A percentile compares a stretch with the other conserved stretches of the same genome.
These are phyloP conservation scores for Penicillium freii DNA, from an alignment of 2,329 filamentous ascomycete genomes.

Conservation along the genomic window DNA sequence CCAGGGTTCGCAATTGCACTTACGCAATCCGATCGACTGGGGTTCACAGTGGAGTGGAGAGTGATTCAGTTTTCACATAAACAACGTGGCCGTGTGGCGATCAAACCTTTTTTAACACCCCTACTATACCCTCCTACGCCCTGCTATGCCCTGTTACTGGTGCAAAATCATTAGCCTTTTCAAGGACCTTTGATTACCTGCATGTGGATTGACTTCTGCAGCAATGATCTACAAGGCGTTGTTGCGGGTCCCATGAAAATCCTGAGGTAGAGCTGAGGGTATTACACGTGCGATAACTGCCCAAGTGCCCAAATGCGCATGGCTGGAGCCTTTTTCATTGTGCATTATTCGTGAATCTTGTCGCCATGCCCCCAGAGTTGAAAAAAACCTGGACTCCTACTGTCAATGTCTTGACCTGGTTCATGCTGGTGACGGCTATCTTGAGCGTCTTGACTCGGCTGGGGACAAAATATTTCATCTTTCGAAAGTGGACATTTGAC, in stretches of 20 bases:
- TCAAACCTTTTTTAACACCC: neutral
- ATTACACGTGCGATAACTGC: neutral
- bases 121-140: neutral
- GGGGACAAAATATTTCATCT: constrained; percentile 26
- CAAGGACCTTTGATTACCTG: too few relatives aligned
- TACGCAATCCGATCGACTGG: too few relatives aligned
- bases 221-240: neutral
- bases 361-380: constrained; percentile 11
- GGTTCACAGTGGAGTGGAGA: neutral
- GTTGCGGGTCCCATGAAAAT: neutral
- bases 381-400: constrained; percentile 18
- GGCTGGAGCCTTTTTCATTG: neutral
- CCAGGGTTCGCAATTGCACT: too few relatives aligned
- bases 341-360: neutral
- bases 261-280: neutral
- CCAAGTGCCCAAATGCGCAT: neutral
- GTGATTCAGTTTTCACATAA: neutral
- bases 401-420: constrained; percentile 29
- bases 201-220: neutral
- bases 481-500: constrained; percentile 23
- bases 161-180: neutral
- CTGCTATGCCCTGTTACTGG: neutral
- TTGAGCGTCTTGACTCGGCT: constrained; percentile 26
- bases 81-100: neutral
- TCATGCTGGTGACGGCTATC: constrained; percentile 27